phyloP scores from a whole-genome alignment of 176 grass and related monocot species.

The Pharus latifolius region DNA sequence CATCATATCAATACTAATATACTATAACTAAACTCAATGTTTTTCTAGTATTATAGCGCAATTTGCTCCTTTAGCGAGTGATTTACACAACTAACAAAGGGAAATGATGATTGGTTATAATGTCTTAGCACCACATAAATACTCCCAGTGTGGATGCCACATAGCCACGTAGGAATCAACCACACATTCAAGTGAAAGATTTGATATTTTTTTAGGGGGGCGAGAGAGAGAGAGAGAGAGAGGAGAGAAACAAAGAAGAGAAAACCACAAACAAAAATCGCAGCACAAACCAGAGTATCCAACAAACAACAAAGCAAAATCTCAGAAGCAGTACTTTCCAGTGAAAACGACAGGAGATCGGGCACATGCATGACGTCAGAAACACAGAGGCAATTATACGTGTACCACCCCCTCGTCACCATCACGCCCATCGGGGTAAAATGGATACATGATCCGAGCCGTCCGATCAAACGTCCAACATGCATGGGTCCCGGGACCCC shows the following conservation, averaged over 20 bases:
- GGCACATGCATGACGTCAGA: conserved; percentile 39
- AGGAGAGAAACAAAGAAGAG: background rate
- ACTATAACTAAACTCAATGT: too few species aligned
- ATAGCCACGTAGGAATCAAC: too few species aligned
- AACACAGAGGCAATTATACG: background rate
- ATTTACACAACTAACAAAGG: background rate
- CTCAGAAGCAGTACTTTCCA: conserved; percentile 42
- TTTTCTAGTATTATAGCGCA: too few species aligned
- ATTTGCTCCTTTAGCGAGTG: background rate
- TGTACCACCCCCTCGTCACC: background rate
- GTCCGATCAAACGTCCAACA: too few species aligned
- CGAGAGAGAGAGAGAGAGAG: too few species aligned
- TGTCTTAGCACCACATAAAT: too few species aligned
- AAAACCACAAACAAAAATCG: background rate
- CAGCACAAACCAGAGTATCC: conserved; percentile 27
- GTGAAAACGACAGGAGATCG: conserved; percentile 47
- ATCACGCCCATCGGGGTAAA: background rate
- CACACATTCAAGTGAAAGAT: too few species aligned
- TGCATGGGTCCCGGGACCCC: too few species aligned
- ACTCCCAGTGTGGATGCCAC: too few species aligned
- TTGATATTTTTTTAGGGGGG: too few species aligned
- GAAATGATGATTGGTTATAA: too few species aligned
- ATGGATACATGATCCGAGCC: background rate
- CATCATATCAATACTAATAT: too few species aligned
- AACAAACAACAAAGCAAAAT: conserved; percentile 32